Evolutionary conservation across 2,329 filamentous ascomycete species (phyloP).

Genomic region (Aspergillus vadensis): DNA sequence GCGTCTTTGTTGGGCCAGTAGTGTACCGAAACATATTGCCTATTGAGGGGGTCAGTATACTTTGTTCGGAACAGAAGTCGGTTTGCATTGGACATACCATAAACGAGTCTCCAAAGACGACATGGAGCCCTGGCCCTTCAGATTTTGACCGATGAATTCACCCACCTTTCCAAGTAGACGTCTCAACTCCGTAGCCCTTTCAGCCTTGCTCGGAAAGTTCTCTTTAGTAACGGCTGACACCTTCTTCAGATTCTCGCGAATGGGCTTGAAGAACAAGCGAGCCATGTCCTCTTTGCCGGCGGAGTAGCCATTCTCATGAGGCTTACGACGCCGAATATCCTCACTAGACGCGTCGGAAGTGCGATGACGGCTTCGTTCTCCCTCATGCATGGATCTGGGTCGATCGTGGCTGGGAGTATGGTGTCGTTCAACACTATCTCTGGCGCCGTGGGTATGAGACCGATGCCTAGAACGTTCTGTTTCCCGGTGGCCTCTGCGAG

Average conservation of each 20-base stretch:
- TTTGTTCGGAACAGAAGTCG: too few relatives aligned
- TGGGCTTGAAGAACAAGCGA: constrained; percentile 50
- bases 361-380: constrained; percentile 36
- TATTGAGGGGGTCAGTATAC: constrained; percentile 30
- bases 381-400: constrained; percentile 37
- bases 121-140: constrained; percentile 42
- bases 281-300: constrained; percentile 42
- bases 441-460: constrained; percentile 42
- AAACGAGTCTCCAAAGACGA: constrained; percentile 47
- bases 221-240: constrained; percentile 51
- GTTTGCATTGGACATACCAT: constrained; percentile 40
- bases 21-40: constrained; percentile 48
- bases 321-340: constrained; percentile 38
- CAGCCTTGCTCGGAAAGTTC: constrained; percentile 46
- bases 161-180: constrained; percentile 49
- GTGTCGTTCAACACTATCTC: constrained; percentile 47
- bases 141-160: constrained; percentile 46
- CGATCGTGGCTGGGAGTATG: constrained; percentile 47
- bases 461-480: constrained; percentile 45
- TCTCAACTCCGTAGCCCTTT: constrained; percentile 48
- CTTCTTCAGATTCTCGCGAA: constrained; percentile 45
- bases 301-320: constrained; percentile 40
- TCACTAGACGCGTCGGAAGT: constrained; percentile 38
- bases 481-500: constrained; percentile 47
- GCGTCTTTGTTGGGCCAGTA: constrained; percentile 52